Base-by-base conservation (phyloP, 2,329 filamentous ascomycete genomes). In the Alternaria incomplexa region DNA sequence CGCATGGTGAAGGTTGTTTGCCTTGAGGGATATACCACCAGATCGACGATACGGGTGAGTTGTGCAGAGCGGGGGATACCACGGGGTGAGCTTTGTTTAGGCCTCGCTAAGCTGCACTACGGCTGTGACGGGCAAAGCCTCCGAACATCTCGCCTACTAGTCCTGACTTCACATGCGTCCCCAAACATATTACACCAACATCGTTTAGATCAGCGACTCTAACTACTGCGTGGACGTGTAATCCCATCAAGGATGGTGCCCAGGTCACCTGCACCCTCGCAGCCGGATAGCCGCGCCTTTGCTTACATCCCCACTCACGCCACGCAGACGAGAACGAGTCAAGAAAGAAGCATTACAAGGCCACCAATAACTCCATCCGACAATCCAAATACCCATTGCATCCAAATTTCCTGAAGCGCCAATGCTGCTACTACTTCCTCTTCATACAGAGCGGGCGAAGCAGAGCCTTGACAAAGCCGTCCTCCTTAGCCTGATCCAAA, bases 381-480 rank as follows among this genome's bases (percentile, higher is more conserved):
- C 13, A 44, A 20, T 9, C 32, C 52, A 17, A 28, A 28, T 20
- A 25, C 22, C 17, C 22, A 12, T 7, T 28, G 15, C n/a, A 13
- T 26, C n/a, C 32, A 15, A 9, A 11, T 15, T 6, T 6, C 15
- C 22, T 20, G 15, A 20, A 17, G 52, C 32, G 11, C 23, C 6
- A 28, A n/a, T 44, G 22, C 22, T 20, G 22, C 36, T 53, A 53
- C 20, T 54, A 26, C 32, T 13, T 54, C 25, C 26, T 54, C 28
- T 17, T 52, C 52, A 44, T 44, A 9, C 25, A 54, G 36, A 54
- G 22, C 4, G 53, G 45, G 8, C 46, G 66, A 22, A 71, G 63
- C 20, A 71, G 52, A 15, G 53, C 48, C 36, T 61, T 66, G 30
- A 66, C 25, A 25, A 70, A 70, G 4, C 63, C 61, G 22, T 69